phyloP scores from a whole-genome alignment of 2,329 filamentous ascomycete species.

The Colletotrichum incanum region DNA sequence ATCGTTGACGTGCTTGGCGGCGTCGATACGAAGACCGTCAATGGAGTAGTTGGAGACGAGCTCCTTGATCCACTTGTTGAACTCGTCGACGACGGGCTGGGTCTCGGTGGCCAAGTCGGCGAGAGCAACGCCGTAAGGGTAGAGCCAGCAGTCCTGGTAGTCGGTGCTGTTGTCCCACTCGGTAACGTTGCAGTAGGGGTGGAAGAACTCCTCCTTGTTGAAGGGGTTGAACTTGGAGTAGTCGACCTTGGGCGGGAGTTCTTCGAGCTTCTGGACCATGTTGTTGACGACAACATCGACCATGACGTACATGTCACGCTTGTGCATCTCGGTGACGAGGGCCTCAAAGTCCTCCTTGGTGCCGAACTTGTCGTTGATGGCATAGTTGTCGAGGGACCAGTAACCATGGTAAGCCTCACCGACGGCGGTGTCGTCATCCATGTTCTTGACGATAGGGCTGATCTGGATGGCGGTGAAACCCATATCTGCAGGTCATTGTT shows the following conservation, averaged over 20 bases:
- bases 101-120: conserved; percentile 74
- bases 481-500: conserved; percentile 32
- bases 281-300: conserved; percentile 70
- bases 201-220: conserved; percentile 72
- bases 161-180: conserved; percentile 66
- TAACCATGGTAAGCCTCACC: conserved; percentile 57
- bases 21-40: conserved; percentile 74
- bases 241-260: conserved; percentile 64
- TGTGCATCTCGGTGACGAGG: conserved; percentile 64
- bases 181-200: conserved; percentile 72
- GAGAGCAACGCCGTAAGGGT: conserved; percentile 69
- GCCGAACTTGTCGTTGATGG: conserved; percentile 66
- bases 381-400: conserved; percentile 57
- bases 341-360: conserved; percentile 63
- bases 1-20: conserved; percentile 74
- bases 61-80: conserved; percentile 70
- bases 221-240: conserved; percentile 51
- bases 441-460: conserved; percentile 68
- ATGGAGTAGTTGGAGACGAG: conserved; percentile 75
- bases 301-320: conserved; percentile 71
- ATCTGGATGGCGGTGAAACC: conserved; percentile 66
- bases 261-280: conserved; percentile 54
- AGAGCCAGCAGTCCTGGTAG: conserved; percentile 72
- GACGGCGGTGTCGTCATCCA: conserved; percentile 42
- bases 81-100: conserved; percentile 62